A percentile compares a stretch with the other conserved stretches of the same genome.
phyloP scores from a whole-genome alignment of 1,139 yeast genomes.

The Lodderomyces metapsilosis region DNA sequence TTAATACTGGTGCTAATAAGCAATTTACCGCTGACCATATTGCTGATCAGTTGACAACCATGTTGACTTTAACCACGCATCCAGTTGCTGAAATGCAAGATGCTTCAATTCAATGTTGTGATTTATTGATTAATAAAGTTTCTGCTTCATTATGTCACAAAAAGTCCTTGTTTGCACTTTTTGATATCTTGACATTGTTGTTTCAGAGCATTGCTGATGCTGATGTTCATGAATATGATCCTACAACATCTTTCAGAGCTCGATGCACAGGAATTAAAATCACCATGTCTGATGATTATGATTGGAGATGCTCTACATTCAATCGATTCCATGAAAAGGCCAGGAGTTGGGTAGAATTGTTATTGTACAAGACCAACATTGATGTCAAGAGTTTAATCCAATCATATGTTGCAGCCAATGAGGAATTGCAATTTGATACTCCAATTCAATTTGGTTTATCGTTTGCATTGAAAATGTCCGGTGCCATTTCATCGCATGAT shows the following conservation, averaged over 20 bases:
- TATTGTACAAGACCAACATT: constrained; percentile 55
- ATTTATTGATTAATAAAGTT: constrained; percentile 59
- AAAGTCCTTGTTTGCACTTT: constrained; percentile 67
- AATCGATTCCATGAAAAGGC: constrained; percentile 59
- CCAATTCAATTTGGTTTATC: constrained; percentile 76
- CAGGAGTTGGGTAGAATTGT: constrained; percentile 61
- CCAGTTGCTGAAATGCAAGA: constrained; percentile 73
- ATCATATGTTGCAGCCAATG: constrained; percentile 60
- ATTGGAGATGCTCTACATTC: constrained; percentile 73
- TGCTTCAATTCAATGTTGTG: constrained; percentile 79
- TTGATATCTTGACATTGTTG: constrained; percentile 76
- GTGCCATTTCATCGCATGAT: constrained; percentile 63
- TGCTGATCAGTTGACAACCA: constrained; percentile 68
- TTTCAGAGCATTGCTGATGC: constrained; percentile 84
- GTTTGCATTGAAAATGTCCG: constrained; percentile 88
- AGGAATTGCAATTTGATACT: constrained; percentile 27
- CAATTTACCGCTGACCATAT: constrained; percentile 58
- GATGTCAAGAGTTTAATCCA: constrained; percentile 77
- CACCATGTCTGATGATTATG: constrained; percentile 73
- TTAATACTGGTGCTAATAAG: constrained; percentile 46
- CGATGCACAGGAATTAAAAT: constrained; percentile 55
- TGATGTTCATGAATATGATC: constrained; percentile 76
- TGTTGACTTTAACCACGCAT: constrained; percentile 75
- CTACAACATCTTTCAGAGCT: constrained; percentile 69
- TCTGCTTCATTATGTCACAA: constrained; percentile 83